These are phyloP conservation scores for Trypanosoma caninum DNA, from an alignment of 208 protist species.

Conservation along the genomic window DNA sequence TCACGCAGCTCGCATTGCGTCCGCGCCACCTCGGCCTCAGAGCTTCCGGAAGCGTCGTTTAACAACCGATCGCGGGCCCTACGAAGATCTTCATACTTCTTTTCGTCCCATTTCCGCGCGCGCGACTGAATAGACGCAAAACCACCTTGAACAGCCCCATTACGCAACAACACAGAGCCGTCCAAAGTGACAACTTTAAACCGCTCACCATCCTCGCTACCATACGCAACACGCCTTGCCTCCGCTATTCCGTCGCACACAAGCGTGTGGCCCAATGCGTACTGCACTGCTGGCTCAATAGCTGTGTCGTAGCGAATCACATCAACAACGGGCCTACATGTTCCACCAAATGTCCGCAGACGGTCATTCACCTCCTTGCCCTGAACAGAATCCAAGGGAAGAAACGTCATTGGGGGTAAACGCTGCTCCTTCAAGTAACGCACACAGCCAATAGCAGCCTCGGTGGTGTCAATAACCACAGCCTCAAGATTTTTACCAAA, in stretches of 20 bases:
- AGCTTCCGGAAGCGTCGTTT: constrained; percentile 46
- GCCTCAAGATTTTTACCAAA: constrained; percentile 96
- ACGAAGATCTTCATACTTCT: constrained; percentile 82
- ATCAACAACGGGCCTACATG: constrained; percentile 92
- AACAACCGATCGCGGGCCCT: constrained; percentile 64
- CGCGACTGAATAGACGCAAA: constrained; percentile 71
- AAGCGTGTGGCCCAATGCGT: constrained; percentile 95
- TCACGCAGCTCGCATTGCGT: constrained; percentile 67
- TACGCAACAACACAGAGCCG: constrained; percentile 94
- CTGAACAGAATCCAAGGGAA: constrained; percentile 93
- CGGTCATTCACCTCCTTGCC: constrained; percentile 88
- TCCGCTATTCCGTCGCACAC: constrained; percentile 94
- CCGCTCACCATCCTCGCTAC: constrained; percentile 40
- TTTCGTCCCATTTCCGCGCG: constrained; percentile 93
- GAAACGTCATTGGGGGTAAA: constrained; percentile 93
- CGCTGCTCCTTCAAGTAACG: constrained; percentile 96
- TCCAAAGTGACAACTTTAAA: constrained; percentile 96
- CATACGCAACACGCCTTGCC: constrained; percentile 88
- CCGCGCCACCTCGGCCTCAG: constrained; percentile 71
- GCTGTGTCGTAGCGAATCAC: constrained; percentile 87
- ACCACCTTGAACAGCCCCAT: constrained; percentile 95
- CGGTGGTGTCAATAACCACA: constrained; percentile 95
- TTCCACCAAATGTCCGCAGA: constrained; percentile 89
- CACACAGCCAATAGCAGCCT: constrained; percentile 93
- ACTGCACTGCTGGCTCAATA: constrained; percentile 90